Percentiles rank a stretch among this genome's conserved stretches.
Evolutionary conservation across 305 asterid genomes (phyloP).

Genomic region (Ajuga reptans): DNA sequence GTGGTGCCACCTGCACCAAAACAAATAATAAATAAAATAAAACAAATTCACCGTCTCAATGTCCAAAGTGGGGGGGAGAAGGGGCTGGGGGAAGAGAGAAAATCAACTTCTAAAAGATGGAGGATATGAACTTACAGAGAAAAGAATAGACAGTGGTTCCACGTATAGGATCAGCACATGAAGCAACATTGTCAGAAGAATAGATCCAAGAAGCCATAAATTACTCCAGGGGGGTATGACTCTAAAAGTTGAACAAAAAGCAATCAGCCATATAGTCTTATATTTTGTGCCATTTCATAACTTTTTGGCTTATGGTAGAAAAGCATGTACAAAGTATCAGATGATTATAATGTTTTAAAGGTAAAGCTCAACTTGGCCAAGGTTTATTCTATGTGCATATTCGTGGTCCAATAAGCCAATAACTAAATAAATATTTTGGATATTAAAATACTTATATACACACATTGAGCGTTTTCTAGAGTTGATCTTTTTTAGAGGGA

Average conservation of each 20-base stretch:
- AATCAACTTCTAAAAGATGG: neutral
- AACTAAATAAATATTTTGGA: neutral
- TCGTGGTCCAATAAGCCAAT: neutral
- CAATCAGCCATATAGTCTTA: constrained; percentile 18
- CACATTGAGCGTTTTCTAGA: neutral
- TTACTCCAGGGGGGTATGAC: constrained; percentile 97
- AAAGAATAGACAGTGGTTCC: constrained; percentile 71
- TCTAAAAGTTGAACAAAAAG: constrained; percentile 29
- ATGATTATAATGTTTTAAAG: neutral
- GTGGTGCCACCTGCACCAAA: constrained; percentile 64
- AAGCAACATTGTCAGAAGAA: constrained; percentile 81
- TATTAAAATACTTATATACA: neutral
- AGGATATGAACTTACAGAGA: constrained; percentile 62
- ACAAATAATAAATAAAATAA: neutral
- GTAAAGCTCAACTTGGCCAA: neutral
- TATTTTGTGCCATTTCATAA: neutral
- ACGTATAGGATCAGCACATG: constrained; percentile 75
- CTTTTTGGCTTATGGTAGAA: neutral
- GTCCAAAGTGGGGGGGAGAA: neutral
- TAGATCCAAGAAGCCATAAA: constrained; percentile 92
- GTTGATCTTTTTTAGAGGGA: neutral
- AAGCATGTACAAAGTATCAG: neutral
- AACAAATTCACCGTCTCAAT: constrained; percentile 17
- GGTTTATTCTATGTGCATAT: neutral
- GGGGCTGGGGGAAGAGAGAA: neutral